Evolutionary conservation across 2,329 filamentous ascomycete species (phyloP).

Genomic region (Fusarium sp.): DNA sequence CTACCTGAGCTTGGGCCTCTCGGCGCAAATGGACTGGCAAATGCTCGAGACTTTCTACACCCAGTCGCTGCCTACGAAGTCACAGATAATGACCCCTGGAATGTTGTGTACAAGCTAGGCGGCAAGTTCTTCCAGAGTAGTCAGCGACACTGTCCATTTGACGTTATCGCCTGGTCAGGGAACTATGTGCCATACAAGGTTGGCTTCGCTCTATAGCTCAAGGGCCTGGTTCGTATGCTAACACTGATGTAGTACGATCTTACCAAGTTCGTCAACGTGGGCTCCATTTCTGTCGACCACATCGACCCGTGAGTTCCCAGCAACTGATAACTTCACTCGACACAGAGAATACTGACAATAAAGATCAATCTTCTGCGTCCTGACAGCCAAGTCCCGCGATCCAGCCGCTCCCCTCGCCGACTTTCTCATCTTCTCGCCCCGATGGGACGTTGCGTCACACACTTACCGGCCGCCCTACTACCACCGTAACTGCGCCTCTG

Average conservation of each 20-base stretch:
- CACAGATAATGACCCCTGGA: constrained; percentile 65
- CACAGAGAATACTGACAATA: too few species aligned
- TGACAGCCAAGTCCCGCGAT: constrained; percentile 71
- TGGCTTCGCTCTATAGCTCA: too few species aligned
- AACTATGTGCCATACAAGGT: constrained; percentile 72
- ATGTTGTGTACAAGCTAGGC: constrained; percentile 73
- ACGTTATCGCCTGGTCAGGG: constrained; percentile 80
- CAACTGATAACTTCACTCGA: too few species aligned
- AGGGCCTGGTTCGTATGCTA: too few species aligned
- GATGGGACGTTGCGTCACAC: constrained; percentile 74
- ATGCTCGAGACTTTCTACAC: constrained; percentile 75
- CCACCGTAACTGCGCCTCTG: constrained; percentile 72
- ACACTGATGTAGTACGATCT: constrained; percentile 59
- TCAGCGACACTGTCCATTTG: constrained; percentile 77
- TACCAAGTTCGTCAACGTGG: constrained; percentile 72
- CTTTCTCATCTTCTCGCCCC: constrained; percentile 77
- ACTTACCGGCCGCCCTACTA: constrained; percentile 78
- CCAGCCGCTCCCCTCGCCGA: constrained; percentile 72
- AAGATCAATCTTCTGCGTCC: constrained; percentile 72
- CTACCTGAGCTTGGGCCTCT: constrained; percentile 78
- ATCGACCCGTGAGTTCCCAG: constrained; percentile 65
- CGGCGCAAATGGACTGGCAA: constrained; percentile 77
- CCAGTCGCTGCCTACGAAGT: constrained; percentile 73
- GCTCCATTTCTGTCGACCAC: constrained; percentile 64
- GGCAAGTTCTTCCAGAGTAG: constrained; percentile 73